Evolutionary conservation across 495 filamentous ascomycete species (phyloP).

Genomic region (Lasiosphaeria hispida): DNA sequence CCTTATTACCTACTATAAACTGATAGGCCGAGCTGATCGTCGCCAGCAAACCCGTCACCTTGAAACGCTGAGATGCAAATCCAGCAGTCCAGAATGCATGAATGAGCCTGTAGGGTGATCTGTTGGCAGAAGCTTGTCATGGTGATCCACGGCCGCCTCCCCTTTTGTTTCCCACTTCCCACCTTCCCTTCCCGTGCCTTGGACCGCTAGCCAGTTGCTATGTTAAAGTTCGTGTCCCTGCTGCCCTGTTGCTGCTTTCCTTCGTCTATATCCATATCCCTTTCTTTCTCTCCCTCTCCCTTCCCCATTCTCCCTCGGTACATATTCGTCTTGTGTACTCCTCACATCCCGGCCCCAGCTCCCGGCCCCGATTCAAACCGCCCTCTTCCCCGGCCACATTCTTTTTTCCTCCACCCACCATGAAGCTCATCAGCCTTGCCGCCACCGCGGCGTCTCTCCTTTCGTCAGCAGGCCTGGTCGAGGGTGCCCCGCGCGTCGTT

Average conservation of each 20-base stretch:
- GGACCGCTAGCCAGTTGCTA: not conserved
- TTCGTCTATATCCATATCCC: not conserved
- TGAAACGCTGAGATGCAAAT: not conserved
- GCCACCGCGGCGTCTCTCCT: conserved; percentile 29
- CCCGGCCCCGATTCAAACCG: no score
- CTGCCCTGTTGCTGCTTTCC: conserved; percentile 9
- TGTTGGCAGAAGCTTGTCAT: conserved; percentile 19
- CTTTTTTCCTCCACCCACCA: conserved; percentile 11
- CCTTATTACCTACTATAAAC: conserved; percentile 9
- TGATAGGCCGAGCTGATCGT: conserved; percentile 2
- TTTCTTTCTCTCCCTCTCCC: conserved; percentile 12
- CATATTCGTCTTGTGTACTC: conserved; percentile 2
- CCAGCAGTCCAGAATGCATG: not conserved
- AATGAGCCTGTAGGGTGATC: conserved; percentile 1
- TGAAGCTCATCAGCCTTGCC: conserved; percentile 27
- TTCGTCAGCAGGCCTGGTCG: conserved; percentile 24
- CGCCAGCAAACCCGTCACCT: not conserved
- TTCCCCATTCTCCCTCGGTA: not conserved
- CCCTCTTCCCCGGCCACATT: conserved; percentile 3
- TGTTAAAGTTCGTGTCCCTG: not conserved
- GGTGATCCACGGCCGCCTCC: conserved; percentile 1
- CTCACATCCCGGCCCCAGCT: not conserved
- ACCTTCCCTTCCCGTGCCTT: not conserved
- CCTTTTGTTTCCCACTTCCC: not conserved
- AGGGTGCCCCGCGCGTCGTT: conserved; percentile 21